These are phyloP conservation scores for Cornus florida DNA, from an alignment of 148 eudicot species.

Conservation along the genomic window DNA sequence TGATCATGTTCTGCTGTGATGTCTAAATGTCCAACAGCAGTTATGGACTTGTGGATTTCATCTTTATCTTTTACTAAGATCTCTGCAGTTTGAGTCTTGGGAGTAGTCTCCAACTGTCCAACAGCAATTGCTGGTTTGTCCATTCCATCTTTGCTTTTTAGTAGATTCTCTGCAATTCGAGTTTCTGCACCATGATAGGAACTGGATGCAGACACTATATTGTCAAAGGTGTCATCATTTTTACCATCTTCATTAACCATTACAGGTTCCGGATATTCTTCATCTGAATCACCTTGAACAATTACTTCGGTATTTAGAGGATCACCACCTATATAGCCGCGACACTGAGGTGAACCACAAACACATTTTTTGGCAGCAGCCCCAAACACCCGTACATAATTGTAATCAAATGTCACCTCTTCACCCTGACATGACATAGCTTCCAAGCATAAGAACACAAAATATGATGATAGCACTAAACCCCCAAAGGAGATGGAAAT, in stretches of 20 bases:
- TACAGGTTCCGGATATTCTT: slow-evolving; percentile 82
- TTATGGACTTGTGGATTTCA: slow-evolving; percentile 13
- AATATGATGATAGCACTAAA: not conserved
- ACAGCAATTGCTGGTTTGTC: slow-evolving; percentile 17
- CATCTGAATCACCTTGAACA: slow-evolving; percentile 92
- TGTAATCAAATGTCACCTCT: slow-evolving; percentile 94
- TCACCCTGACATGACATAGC: slow-evolving; percentile 63
- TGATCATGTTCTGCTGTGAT: slow-evolving; percentile 22
- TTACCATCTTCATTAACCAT: slow-evolving; percentile 55
- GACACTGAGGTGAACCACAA: slow-evolving; percentile 83
- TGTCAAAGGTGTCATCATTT: slow-evolving; percentile 36
- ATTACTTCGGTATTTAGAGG: slow-evolving; percentile 62
- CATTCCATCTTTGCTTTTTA: slow-evolving; percentile 12
- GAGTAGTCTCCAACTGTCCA: slow-evolving; percentile 12
- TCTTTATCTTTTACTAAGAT: slow-evolving; percentile 18
- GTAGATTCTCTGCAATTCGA: slow-evolving; percentile 19
- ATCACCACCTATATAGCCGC: slow-evolving; percentile 94
- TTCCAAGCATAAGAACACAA: slow-evolving; percentile 2
- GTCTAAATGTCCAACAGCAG: slow-evolving; percentile 22
- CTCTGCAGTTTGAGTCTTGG: slow-evolving; percentile 15
- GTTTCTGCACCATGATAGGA: slow-evolving; percentile 23
- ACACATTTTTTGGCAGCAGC: slow-evolving; percentile 99
- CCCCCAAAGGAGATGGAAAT: not conserved
- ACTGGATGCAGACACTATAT: slow-evolving; percentile 30
- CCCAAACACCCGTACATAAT: slow-evolving; percentile 96